A percentile compares a stretch with the other conserved stretches of the same genome.
Conservation (phyloP, 495 filamentous ascomycete genomes). For the Aspergillus funiculosus region DNA sequence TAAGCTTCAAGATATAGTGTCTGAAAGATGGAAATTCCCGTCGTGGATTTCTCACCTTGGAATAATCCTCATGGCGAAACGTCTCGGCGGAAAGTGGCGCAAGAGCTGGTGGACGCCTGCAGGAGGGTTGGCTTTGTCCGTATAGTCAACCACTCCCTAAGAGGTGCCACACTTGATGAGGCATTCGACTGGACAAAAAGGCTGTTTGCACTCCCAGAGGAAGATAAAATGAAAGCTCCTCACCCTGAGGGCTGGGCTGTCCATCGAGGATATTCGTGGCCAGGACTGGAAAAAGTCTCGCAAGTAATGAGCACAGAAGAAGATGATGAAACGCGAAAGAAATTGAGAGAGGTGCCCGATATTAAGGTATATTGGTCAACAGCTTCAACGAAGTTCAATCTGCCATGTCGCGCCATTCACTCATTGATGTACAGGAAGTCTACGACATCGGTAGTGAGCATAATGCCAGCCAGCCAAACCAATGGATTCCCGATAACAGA, state of each 20-base stretch:
- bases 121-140: slow-evolving; percentile 55
- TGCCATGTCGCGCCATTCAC: neutral
- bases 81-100: slow-evolving; percentile 38
- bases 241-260: slow-evolving; percentile 52
- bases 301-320: slow-evolving; percentile 47
- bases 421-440: slow-evolving; percentile 45
- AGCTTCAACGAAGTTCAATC: too few species aligned
- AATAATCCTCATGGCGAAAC: slow-evolving; percentile 19
- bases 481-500: slow-evolving; percentile 54
- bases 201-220: slow-evolving; percentile 41
- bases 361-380: slow-evolving; percentile 26
- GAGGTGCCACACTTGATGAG: slow-evolving; percentile 40
- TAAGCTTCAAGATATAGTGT: neutral
- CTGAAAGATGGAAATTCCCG: slow-evolving; percentile 36
- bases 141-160: slow-evolving; percentile 51
- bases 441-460: slow-evolving; percentile 61
- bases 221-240: slow-evolving; percentile 50
- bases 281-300: slow-evolving; percentile 59
- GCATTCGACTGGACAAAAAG: slow-evolving; percentile 49
- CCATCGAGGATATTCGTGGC: slow-evolving; percentile 63
- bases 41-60: slow-evolving; percentile 51
- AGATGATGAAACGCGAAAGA: slow-evolving; percentile 30
- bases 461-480: slow-evolving; percentile 52
- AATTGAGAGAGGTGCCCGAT: slow-evolving; percentile 34
- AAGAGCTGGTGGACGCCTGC: slow-evolving; percentile 48